Evolutionary conservation across 208 protist genomes (phyloP), one percentile per base, ranked within the genome.

Genomic region (Trypanosomatidae sp.): DNA sequence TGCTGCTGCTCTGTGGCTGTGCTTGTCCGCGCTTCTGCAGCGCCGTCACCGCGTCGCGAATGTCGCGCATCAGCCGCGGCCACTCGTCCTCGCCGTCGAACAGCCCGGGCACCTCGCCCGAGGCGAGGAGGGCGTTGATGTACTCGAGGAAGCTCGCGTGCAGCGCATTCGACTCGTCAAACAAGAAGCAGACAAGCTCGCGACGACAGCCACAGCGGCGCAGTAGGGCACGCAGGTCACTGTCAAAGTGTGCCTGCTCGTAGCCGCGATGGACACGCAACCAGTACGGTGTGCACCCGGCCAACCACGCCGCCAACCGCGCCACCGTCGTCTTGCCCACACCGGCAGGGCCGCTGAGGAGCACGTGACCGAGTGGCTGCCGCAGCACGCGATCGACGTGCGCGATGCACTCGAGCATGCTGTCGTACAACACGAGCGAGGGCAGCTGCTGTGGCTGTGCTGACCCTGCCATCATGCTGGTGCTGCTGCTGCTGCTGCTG

Each of bases 81-180:
- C 92, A 97, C 54, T 98, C 97, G 13, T 99, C 97, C n/a, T n/a
- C 7, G 0, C 96, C 98, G 35, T 99, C 97, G 75, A 99, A 99
- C 3, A 99, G 79, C 16, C 97, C 97, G 1, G 97, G 97, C 63
- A 91, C 98, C 79, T 92, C 90, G 27, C 97, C 97, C 21, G 83
- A 95, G n/a, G 98, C 96, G 18, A 99, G 77, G 3, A 99, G 71
- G 11, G 97, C 97, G 64, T 99, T 99, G 88, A 99, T 99, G 66
- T 98, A 96, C 68, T 99, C 98, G 11, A 99, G 79, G 71, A 99
- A 99, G 43, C 81, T 88, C 16, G 96, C 78, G 56, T 98, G 87
- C 48, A 99, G 72, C 4, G 98, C 92, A 66, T 99, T 99, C 15
- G 83, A 95, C 64, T 99, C 98, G 69, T 99, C 98, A 65, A 99